A percentile compares a stretch with the other conserved stretches of the same genome.
These are phyloP conservation scores for Setaria italica DNA, from an alignment of 202 grass and related monocot genomes.

Conservation along the genomic window DNA sequence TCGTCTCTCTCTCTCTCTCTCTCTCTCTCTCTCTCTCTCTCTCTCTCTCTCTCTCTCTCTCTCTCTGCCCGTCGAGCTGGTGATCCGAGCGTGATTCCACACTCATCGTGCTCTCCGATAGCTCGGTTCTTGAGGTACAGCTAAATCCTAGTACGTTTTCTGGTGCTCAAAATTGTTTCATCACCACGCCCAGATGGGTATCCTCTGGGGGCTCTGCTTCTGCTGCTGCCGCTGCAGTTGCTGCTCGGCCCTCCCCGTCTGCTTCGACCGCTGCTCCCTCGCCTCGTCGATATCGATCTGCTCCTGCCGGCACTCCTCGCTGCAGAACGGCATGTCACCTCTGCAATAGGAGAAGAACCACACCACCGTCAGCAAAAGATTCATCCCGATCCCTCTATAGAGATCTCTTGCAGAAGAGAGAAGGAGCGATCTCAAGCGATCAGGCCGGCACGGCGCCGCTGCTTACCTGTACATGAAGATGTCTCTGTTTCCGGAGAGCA, in stretches of 20 bases:
- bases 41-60: no score
- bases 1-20: background rate
- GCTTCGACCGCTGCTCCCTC: slow-evolving; percentile 54
- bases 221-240: slow-evolving; percentile 52
- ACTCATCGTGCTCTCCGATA: background rate
- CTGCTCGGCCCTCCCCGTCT: slow-evolving; percentile 52
- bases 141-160: slow-evolving; percentile 40
- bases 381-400: background rate
- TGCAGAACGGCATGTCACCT: slow-evolving; percentile 86
- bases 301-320: slow-evolving; percentile 88
- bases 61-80: background rate
- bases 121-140: background rate
- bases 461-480: slow-evolving; percentile 91
- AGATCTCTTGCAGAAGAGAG: background rate
- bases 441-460: background rate
- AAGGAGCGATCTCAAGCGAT: background rate
- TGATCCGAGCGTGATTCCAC: background rate
- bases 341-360: slow-evolving; percentile 25
- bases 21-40: no score
- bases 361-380: slow-evolving; percentile 17
- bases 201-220: slow-evolving; percentile 64
- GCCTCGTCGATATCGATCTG: slow-evolving; percentile 87
- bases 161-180: background rate
- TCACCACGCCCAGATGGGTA: slow-evolving; percentile 79
- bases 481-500: slow-evolving; percentile 66